Evolutionary conservation across 768 basidiomycete species (phyloP), one percentile per base, ranked within the genome.

Genomic region (Agrocybe praecox): DNA sequence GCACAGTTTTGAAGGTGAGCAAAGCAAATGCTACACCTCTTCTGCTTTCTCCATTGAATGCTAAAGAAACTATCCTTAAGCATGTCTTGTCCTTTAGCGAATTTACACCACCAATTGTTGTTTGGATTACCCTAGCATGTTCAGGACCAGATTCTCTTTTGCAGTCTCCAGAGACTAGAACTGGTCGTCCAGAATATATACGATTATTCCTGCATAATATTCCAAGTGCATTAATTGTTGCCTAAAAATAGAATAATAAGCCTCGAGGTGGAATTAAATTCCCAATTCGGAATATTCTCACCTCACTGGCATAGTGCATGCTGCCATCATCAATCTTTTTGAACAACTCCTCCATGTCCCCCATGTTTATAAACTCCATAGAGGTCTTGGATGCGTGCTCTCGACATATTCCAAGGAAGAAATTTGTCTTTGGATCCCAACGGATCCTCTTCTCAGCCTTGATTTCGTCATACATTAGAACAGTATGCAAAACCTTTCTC

Each of bases 391-490:
- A 0, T 6, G 23, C 67, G 49, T 71, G 71, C 53, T 67, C 47
- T 7, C 67, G 48, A 49, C 71, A 74, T 0, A 70, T 44, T 4
- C 71, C 70, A 0, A 69, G 33, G 32, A 73, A 66, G 2, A 54
- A 24, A 43, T 72, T 68, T 2, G 67, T 65, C 23, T 47, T 54
- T 3, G 23, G 22, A 53, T 71, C 63, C 60, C 57, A 70, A 0
- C 67, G 52, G 15, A 65, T 53, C 17, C 67, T 49, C 19, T 64
- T 65, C 51, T 74, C 67, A 0, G 53, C 49, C 1, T 65, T 64
- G 10, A 73, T 14, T 60, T 73, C 70, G 58, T 74, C 69, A 22
- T 68, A 62, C 65, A 71, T 70, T 46, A 70, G 2, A 6, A 72
- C 56, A 2, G 48, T 36, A 46, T 74, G 71, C 2, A 62, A 17